Conservation (phyloP, 2,329 filamentous ascomycete species). For the Fusarium paranaense region DNA sequence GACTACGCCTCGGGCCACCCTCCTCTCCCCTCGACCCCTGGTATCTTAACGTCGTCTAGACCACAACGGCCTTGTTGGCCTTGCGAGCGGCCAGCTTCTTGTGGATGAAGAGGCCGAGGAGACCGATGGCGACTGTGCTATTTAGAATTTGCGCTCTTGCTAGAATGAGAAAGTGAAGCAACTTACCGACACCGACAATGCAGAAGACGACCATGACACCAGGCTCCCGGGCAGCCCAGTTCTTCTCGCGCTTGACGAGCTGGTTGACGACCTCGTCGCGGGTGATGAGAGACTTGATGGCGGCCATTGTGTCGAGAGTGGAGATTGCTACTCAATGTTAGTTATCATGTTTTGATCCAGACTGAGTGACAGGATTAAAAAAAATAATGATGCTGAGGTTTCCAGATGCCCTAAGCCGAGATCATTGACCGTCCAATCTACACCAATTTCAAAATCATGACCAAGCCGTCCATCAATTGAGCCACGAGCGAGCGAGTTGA, state of each 20-base stretch:
- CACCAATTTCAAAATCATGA: constrained; percentile 19
- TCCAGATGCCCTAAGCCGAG: neutral
- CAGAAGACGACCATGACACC: constrained; percentile 59
- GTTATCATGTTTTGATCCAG: neutral
- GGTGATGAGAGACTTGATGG: constrained; percentile 53
- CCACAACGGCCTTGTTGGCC: constrained; percentile 47
- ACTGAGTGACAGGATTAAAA: neutral
- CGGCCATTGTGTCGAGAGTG: constrained; percentile 54
- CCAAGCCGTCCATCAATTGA: constrained; percentile 22
- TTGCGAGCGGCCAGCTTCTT: constrained; percentile 49
- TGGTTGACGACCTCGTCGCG: constrained; percentile 53
- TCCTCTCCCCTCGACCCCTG: constrained; percentile 36
- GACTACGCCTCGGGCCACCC: constrained; percentile 37
- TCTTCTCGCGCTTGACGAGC: constrained; percentile 56
- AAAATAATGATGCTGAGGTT: neutral
- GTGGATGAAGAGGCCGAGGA: constrained; percentile 48
- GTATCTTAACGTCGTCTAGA: constrained; percentile 30
- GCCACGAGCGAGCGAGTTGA: constrained; percentile 2
- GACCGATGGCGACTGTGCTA: constrained; percentile 47
- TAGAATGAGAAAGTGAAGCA: neutral
- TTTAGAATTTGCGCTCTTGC: constrained; percentile 29
- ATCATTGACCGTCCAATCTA: constrained; percentile 19
- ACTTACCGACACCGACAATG: constrained; percentile 56
- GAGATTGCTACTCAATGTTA: constrained; percentile 40
- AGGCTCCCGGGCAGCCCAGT: constrained; percentile 53